Conservation (phyloP, 2,329 filamentous ascomycete genomes). For the Pezicula radicicola region DNA sequence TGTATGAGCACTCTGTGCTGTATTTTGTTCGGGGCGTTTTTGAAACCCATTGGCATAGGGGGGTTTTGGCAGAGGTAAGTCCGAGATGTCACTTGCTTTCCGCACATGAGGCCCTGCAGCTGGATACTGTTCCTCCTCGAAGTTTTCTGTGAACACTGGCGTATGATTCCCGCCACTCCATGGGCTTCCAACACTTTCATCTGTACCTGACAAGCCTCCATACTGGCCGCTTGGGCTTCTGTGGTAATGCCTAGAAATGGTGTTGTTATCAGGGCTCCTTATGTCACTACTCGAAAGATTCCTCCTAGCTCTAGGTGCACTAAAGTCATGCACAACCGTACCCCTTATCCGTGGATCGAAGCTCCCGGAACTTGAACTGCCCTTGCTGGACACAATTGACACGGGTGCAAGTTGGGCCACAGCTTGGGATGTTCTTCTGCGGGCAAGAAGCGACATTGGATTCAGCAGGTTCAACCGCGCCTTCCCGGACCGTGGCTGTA, state of each 20-base stretch:
- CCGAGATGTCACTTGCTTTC: conserved; percentile 28
- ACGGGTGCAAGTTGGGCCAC: conserved; percentile 23
- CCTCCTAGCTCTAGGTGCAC: conserved; percentile 51
- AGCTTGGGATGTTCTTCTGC: conserved; percentile 28
- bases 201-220: conserved; percentile 10
- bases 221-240: conserved; percentile 16
- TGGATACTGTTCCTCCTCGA: conserved; percentile 43
- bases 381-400: conserved; percentile 15
- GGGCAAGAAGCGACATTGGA: conserved; percentile 33
- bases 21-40: conserved; percentile 14
- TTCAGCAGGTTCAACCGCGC: conserved; percentile 32
- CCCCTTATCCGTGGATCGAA: conserved; percentile 65
- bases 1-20: conserved; percentile 12
- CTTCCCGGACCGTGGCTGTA: conserved; percentile 22
- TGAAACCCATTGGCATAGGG: conserved; percentile 24
- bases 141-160: conserved; percentile 52
- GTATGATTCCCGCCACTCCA: conserved; percentile 41
- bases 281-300: conserved; percentile 30
- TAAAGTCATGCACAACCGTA: conserved; percentile 64
- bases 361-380: conserved; percentile 25
- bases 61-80: conserved; percentile 25
- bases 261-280: conserved; percentile 7
- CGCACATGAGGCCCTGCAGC: conserved; percentile 30
- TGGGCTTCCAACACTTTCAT: conserved; percentile 16
- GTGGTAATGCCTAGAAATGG: conserved; percentile 12